Base-by-base conservation (phyloP, 148 eudicot species). In the Talinum fruticosum region DNA sequence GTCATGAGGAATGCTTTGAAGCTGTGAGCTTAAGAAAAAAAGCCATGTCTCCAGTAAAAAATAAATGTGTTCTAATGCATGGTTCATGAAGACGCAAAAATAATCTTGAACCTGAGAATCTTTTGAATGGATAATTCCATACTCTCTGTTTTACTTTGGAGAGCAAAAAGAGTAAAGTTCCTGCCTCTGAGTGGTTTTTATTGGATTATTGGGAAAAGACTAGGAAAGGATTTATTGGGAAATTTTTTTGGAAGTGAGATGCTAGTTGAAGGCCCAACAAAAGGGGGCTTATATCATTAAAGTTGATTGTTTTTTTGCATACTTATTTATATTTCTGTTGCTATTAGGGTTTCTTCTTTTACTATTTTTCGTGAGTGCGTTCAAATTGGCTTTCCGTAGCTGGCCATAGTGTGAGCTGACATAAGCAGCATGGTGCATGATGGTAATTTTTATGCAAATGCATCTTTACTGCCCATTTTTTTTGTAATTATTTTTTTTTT, bases 201-300 rank as follows among this genome's bases (percentile, higher is more conserved):
- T 12, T 69, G 2, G 2, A 37, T n/a, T n/a, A n/a, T n/a, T n/a
- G 3, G 47, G 16, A n/a, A 38, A 69, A 10, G 15, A 1, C 29
- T 4, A 36, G 19, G 21, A 21, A n/a, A 69, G 51, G 44, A 38
- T 23, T 19, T 38, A n/a, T 69, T n/a, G 51, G 38, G 18, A 16
- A 38, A 38, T 38, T 37, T n/a, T 37, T 6, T 37, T 18, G 8
- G 64, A 57, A 13, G 49, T 16, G 14, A 69, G 51, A 38, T 69
- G 72, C 32, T 69, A n/a, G 23, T 37, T 69, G 49, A 69, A n/a
- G 47, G 49, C 72, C 47, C 5, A 35, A 47, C 72, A 69, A 38
- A 38, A 41, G 47, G 45, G 64, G 4, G 15, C n/a, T 53, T 53
- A 19, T 53, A 53, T 6, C 24, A 10, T 41, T 41, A 6, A 41